Base-by-base conservation (phyloP, 257 asterid species). In the Datura wrightii region DNA sequence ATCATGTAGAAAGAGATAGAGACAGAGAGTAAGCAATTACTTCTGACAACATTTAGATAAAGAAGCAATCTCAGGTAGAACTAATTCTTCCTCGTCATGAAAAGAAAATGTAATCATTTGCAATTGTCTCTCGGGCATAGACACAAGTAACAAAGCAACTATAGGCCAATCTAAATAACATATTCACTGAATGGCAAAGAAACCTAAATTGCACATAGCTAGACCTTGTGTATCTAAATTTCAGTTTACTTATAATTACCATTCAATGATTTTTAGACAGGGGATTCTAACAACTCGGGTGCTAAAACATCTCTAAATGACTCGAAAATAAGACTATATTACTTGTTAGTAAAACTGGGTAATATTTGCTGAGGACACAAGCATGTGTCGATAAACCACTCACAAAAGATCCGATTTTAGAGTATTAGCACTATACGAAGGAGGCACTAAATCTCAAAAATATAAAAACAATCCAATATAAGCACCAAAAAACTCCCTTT, bases 21-120 rank as follows among this genome's bases (percentile, higher is more conserved):
- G 53, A 69, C 78, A 69, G 34, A 18, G 36, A 16, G 52, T 39
- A 39, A 39, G 55, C 79, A 71, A 42, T 70, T 70, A 70, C 79
- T 70, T 15, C 34, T 15, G 16, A 42, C 18, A 42, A 18, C 78
- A 69, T 39, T 42, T n/a, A 19, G 79, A n/a, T 2, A 41, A 71
- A 42, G 79, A 42, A 71, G 37, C 9, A 71, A 42, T n/a, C 79
- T 69, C 34, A 69, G 53, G 34, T 8, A 71, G 37, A 19, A 44
- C 18, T 9, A 42, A 18, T 42, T 15, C 79, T 71, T n/a, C 79
- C 18, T n/a, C 18, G 9, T 44, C 79, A 41, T 16, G 53, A 39
- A 39, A 71, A 70, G 79, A 44, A 42, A 71, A 10, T 44, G 18
- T 1, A 2, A 71, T 42, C 56, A 71, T 71, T 71, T 44, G 79